Percentiles rank a stretch among this genome's conserved stretches.
These are phyloP conservation scores for Colletotrichum tofieldiae DNA, from an alignment of 2,329 filamentous ascomycete genomes.

Conservation along the genomic window DNA sequence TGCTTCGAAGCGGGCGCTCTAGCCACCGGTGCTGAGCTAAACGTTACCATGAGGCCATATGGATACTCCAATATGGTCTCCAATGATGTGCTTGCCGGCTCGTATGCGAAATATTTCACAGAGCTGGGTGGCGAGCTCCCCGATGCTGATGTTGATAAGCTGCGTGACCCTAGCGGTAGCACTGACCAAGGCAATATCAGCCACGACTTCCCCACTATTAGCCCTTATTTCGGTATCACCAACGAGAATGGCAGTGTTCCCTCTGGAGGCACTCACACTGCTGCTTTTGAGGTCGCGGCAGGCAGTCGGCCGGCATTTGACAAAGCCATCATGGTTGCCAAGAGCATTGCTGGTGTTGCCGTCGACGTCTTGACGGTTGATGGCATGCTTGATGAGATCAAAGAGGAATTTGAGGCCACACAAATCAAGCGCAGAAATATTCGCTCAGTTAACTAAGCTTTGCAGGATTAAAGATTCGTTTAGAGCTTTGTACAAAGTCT, in stretches of 20 bases:
- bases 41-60: slow-evolving; percentile 52
- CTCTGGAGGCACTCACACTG: slow-evolving; percentile 64
- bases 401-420: slow-evolving; percentile 56
- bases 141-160: slow-evolving; percentile 48
- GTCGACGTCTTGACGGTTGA: slow-evolving; percentile 62
- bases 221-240: slow-evolving; percentile 48
- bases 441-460: background rate
- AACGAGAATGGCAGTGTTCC: slow-evolving; percentile 46
- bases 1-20: slow-evolving; percentile 51
- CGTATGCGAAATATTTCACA: slow-evolving; percentile 47
- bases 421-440: slow-evolving; percentile 24
- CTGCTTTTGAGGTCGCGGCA: slow-evolving; percentile 66
- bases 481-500: too few relatives aligned
- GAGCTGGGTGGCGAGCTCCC: slow-evolving; percentile 46
- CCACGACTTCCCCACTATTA: slow-evolving; percentile 49
- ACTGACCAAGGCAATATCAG: slow-evolving; percentile 52
- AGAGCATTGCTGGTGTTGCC: slow-evolving; percentile 64
- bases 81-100: slow-evolving; percentile 48
- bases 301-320: slow-evolving; percentile 65
- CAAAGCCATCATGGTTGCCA: slow-evolving; percentile 62
- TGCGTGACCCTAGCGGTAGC: slow-evolving; percentile 45
- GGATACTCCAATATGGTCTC: slow-evolving; percentile 53
- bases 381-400: slow-evolving; percentile 59
- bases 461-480: too few relatives aligned
- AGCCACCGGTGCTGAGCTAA: slow-evolving; percentile 53